phyloP scores from a whole-genome alignment of 2,329 filamentous ascomycete genomes.

The Colletotrichum melonis region DNA sequence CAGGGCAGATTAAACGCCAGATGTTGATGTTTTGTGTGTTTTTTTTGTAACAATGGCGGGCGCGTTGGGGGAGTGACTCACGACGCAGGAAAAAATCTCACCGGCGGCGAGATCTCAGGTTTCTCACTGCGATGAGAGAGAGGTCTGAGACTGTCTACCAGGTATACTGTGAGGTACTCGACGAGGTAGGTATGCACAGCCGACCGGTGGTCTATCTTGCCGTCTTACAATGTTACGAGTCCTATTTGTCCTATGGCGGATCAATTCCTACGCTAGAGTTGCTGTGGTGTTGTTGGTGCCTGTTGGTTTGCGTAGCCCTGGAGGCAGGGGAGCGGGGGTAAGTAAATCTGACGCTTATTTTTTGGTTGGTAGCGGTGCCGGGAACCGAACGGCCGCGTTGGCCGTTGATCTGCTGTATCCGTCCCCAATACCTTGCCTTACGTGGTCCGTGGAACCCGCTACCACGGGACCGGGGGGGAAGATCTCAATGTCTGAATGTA shows the following conservation, averaged over 20 bases:
- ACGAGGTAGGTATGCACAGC: neutral
- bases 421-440: no score
- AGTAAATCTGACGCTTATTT: neutral
- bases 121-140: neutral
- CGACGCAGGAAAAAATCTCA: neutral
- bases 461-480: neutral
- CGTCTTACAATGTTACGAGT: neutral
- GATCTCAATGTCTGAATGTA: neutral
- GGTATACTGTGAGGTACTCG: no score
- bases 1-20: no score
- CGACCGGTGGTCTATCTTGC: neutral
- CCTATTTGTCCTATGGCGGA: neutral
- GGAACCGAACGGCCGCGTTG: neutral
- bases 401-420: neutral
- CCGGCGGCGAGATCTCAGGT: neutral
- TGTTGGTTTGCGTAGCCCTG: neutral
- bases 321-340: neutral
- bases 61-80: no score
- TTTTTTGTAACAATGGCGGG: no score
- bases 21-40: no score
- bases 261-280: neutral
- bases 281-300: neutral
- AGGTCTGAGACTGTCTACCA: neutral
- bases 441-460: neutral
- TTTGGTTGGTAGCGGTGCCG: neutral